Evolutionary conservation across 768 basidiomycete species (phyloP), one percentile per base, ranked within the genome.

Genomic region (Amanita muscaria): DNA sequence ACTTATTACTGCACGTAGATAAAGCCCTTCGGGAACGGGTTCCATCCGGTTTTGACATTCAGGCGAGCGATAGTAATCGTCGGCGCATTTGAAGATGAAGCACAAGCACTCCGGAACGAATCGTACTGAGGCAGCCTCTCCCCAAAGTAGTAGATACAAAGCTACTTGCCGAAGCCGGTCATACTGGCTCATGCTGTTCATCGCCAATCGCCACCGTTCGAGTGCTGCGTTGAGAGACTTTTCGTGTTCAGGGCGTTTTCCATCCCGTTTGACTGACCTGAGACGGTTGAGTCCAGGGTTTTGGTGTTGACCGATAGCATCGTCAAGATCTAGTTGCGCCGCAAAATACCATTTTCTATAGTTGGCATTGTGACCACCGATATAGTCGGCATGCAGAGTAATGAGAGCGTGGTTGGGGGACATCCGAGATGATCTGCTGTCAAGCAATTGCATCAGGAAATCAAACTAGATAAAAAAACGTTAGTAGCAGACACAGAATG

Each of bases 271-370:
- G 23, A 46, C 9, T 3, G 88, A 87, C 47, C 79, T 76, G n/a
- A 94, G 74, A 8, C 89, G 83, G 39, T 77, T 77, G 4, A 96
- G 69, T 46, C 93, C 93, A 0, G 91, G 89, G 60, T 96, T 97
- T 58, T 96, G 90, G 5, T 77, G 75, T 48, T 86, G 79, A 22
- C 94, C 96, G 42, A 98, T 83, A 38, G 92, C 94, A 54, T 99
- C 96, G 62, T 99, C 96, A 33, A 98, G 83, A 62, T 98, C 94
- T 48, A 99, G 80, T 63, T 99, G 96, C 15, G 94, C 92, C 22
- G 94, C 96, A 63, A 98, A 99, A 68, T 99, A 99, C 96, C 96
- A 98, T 68, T 97, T 97, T 49, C 96, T 88, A 67, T 98, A 98
- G 69, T 98, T 98, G 40, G 96, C 90, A 56, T 97, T 85, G 62